Conservation (phyloP, 1,284 basidiomycete species). For the Pisolithus thermaeus region DNA sequence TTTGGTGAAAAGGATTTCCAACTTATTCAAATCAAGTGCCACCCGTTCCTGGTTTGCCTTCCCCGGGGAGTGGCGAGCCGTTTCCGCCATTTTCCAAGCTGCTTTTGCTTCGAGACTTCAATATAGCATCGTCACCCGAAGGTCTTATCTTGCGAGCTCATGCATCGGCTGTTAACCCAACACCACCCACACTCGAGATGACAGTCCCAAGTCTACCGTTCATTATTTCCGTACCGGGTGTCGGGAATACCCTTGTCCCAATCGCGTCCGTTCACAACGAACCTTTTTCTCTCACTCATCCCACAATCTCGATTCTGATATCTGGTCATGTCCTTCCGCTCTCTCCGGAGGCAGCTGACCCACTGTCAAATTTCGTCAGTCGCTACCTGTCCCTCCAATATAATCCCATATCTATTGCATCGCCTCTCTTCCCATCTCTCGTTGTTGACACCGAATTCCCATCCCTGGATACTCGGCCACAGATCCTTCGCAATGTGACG, state of each 20-base stretch:
- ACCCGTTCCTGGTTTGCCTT: constrained; percentile 56
- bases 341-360: constrained; percentile 34
- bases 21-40: constrained; percentile 42
- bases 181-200: constrained; percentile 42
- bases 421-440: constrained; percentile 46
- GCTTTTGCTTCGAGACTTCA: constrained; percentile 54
- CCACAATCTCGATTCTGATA: constrained; percentile 58
- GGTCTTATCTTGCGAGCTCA: constrained; percentile 44
- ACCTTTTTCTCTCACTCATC: constrained; percentile 56
- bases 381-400: constrained; percentile 52
- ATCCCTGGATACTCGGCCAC: constrained; percentile 52
- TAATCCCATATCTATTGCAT: constrained; percentile 54
- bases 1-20: constrained; percentile 1
- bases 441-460: constrained; percentile 53
- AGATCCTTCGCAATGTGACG: constrained; percentile 61
- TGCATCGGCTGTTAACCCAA: constrained; percentile 57
- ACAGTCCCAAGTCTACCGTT: constrained; percentile 56
- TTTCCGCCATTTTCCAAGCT: constrained; percentile 54
- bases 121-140: constrained; percentile 41
- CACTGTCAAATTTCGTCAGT: constrained; percentile 55
- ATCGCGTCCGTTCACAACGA: constrained; percentile 49
- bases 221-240: constrained; percentile 41
- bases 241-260: constrained; percentile 29
- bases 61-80: constrained; percentile 44
- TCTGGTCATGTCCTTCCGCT: constrained; percentile 58